A percentile compares a stretch with the other conserved stretches of the same genome.
These are phyloP conservation scores for Ogataea angusta DNA, from an alignment of 805 yeast genomes.

Conservation along the genomic window DNA sequence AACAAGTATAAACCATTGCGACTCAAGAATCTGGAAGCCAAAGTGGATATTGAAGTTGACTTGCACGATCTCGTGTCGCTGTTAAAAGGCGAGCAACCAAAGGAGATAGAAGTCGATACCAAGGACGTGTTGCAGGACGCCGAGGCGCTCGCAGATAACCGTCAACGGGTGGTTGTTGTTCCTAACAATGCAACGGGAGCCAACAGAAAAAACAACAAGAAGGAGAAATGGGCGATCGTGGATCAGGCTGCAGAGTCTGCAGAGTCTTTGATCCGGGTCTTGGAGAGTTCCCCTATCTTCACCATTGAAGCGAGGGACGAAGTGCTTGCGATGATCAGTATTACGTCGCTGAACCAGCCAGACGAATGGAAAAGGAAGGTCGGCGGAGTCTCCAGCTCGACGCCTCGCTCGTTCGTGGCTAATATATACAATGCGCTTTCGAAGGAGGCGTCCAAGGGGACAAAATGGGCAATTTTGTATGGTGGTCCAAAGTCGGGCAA, in stretches of 20 bases:
- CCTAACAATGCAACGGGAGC: slow-evolving; percentile 82
- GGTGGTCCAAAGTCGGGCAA: slow-evolving; percentile 80
- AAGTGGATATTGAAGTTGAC: slow-evolving; percentile 70
- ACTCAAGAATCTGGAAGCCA: slow-evolving; percentile 58
- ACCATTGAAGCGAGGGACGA: slow-evolving; percentile 82
- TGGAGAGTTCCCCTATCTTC: slow-evolving; percentile 69
- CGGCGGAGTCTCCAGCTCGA: slow-evolving; percentile 73
- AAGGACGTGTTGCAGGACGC: slow-evolving; percentile 8
- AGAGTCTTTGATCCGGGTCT: slow-evolving; percentile 46
- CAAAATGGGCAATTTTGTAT: slow-evolving; percentile 71
- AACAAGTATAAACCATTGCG: slow-evolving; percentile 73
- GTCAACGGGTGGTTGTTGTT: slow-evolving; percentile 62
- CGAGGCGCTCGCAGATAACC: slow-evolving; percentile 11
- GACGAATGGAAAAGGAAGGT: slow-evolving; percentile 86
- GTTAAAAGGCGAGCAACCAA: slow-evolving; percentile 29
- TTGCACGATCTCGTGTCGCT: slow-evolving; percentile 58
- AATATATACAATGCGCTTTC: slow-evolving; percentile 68
- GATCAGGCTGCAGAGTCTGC: slow-evolving; percentile 67
- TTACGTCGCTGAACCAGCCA: slow-evolving; percentile 68
- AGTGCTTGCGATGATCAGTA: slow-evolving; percentile 75
- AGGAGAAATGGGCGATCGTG: slow-evolving; percentile 73
- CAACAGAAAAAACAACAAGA: slow-evolving; percentile 67
- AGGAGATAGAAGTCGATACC: slow-evolving; percentile 7
- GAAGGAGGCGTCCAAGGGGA: slow-evolving; percentile 70
- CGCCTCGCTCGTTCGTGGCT: slow-evolving; percentile 76